Conservation (phyloP, 1,284 basidiomycete species). For the Hemileia vastatrix region DNA sequence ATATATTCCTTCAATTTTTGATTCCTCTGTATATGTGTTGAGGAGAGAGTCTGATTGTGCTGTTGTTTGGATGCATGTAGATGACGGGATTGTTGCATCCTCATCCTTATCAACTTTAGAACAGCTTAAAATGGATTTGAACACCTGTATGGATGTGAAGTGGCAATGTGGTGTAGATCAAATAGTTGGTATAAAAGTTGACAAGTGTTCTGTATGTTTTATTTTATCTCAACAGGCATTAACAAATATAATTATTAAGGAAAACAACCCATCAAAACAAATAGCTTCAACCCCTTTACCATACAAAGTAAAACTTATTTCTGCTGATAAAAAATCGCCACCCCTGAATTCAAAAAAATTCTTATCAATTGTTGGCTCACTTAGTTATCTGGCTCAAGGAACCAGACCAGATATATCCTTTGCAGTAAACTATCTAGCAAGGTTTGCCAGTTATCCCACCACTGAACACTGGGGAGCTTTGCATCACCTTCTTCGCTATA, state of each 20-base stretch:
- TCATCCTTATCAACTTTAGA: not conserved
- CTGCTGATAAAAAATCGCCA: too few relatives aligned
- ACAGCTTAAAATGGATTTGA: not conserved
- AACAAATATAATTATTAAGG: not conserved
- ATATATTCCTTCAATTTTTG: not conserved
- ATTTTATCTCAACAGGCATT: not conserved
- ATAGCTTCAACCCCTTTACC: too few relatives aligned
- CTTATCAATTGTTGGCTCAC: too few relatives aligned
- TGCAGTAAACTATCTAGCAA: too few relatives aligned
- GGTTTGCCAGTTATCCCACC: too few relatives aligned
- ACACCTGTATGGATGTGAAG: not conserved
- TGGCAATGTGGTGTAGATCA: not conserved
- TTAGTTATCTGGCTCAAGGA: too few relatives aligned
- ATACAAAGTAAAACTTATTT: too few relatives aligned
- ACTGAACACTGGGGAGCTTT: too few relatives aligned
- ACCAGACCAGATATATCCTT: too few relatives aligned
- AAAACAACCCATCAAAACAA: too few relatives aligned
- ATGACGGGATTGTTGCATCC: not conserved
- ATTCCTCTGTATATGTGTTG: not conserved
- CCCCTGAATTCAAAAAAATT: too few relatives aligned
- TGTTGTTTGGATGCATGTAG: slow-evolving; percentile 4
- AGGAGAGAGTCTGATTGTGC: not conserved
- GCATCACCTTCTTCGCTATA: too few relatives aligned
- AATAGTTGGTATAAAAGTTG: slow-evolving; percentile 3
- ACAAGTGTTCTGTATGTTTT: not conserved